Evolutionary conservation across 768 basidiomycete species (phyloP).

Genomic region (Sarcodon sp.): DNA sequence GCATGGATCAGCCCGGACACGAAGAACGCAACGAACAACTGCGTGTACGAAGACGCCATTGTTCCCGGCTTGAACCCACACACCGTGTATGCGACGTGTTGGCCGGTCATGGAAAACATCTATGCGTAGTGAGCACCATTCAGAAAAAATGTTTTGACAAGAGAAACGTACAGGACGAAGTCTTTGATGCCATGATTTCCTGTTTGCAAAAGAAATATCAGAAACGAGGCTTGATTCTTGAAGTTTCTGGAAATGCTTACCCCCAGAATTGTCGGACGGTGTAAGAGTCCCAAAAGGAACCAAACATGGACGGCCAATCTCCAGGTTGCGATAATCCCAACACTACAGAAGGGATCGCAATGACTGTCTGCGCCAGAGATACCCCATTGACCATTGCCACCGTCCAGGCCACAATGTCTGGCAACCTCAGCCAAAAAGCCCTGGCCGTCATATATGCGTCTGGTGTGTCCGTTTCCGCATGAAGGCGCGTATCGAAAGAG

Average conservation of each 20-base stretch:
- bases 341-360: conserved; percentile 5
- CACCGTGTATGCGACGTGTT: conserved; percentile 10
- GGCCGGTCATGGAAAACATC: conserved; percentile 16
- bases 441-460: not conserved
- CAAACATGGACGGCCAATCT: conserved; percentile 27
- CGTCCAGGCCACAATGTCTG: not conserved
- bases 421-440: not conserved
- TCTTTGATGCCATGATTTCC: conserved; percentile 25
- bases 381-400: not conserved
- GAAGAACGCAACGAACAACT: conserved; percentile 21
- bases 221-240: not conserved
- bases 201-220: conserved; percentile 1
- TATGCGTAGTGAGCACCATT: conserved; percentile 3
- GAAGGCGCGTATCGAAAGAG: not conserved
- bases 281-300: conserved; percentile 19
- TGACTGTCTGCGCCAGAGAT: not conserved
- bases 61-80: conserved; percentile 14
- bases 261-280: conserved; percentile 28
- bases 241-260: conserved; percentile 12
- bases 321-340: conserved; percentile 14
- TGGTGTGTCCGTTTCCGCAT: not conserved
- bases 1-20: conserved; percentile 22
- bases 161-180: conserved; percentile 18
- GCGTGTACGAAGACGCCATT: conserved; percentile 15
- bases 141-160: not conserved